Evolutionary conservation across 1,139 yeast genomes (phyloP), one percentile per base, ranked within the genome.

Genomic region (Diutina neorugosa): DNA sequence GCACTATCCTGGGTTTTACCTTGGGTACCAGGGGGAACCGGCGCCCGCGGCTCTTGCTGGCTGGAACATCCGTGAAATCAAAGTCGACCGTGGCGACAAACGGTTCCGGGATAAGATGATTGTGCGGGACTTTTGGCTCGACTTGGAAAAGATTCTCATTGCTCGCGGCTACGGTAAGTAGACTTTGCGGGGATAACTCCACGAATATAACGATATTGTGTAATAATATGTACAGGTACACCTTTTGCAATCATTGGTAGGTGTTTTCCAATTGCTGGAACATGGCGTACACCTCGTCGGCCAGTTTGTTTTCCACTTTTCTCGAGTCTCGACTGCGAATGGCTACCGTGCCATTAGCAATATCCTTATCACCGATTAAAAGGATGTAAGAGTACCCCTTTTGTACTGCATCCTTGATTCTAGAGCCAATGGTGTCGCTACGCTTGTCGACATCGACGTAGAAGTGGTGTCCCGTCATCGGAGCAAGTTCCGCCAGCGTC

Each of bases 31-130:
- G 55, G 94, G 91, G 43, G 98, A 93, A 59, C 77, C 82, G 1
- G 74, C 89, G 1, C 98, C 98, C 4, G 75, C 76, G 44, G 81
- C 81, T 55, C 80, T 91, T 46, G 77, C 78, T 57, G 86, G 84
- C 55, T 93, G 98, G 98, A 93, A 93, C 64, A 95, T 93, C 9
- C 80, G 81, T 57, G 81, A 81, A 52, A 78, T 91, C 54, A 79
- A 78, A 52, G 75, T 94, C 12, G 98, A 93, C 63, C 82, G 95
- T 61, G 74, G 74, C 20, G 83, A 80, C 52, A 86, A 83, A 64
- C 75, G 98, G 60, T 93, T 91, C 69, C 82, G 86, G 62, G 98
- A 93, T 66, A 80, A 89, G 57, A 95, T 91, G 74, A 84, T 88
- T 25, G 86, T 84, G 37, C 89, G 87, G 63, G 80, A 79, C 55